Base-by-base conservation (phyloP, 179 eudicot genomes). In the Carnegiea gigantea region DNA sequence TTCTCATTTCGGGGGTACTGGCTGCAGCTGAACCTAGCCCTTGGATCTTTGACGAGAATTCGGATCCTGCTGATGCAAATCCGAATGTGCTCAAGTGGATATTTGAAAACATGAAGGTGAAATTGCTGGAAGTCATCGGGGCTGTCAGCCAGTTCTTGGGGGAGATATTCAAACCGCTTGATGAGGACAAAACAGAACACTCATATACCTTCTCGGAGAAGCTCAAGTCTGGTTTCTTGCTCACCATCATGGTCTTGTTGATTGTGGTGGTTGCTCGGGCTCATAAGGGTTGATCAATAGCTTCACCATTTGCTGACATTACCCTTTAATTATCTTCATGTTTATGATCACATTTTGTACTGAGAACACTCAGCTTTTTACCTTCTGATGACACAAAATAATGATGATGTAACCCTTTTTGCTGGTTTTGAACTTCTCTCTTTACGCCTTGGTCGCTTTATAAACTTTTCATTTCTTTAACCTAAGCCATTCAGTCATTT, bases 241-340 rank as follows among this genome's bases (percentile, higher is more conserved):
- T 92, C 75, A 86, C 92, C 1, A 60, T 91, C 11, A 76, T 89
- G 65, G 92, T 91, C 78, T 77, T 92, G 64, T 77, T 91, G 79
- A 72, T 91, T 23, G 94, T 92, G 26, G 91, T 91, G 1, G 86
- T 91, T 77, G 81, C 86, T 80, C 97, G 98, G 74, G 90, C 91
- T 62, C 81, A 79, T 46, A 84, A 57, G 83, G 87, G 88, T 59
- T 91, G 90, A 92, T 78, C 86, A 59, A 78, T 75, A 70, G 76
- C 44, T 70, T 60, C 38, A 51, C 78, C 81, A 94, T 93, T 90
- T 48, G 97, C 57, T 87, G 94, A 94, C 89, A 86, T 68, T 73
- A 77, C 77, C 33, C 2, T 51, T 17, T 33, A 7, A 36, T 5
- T 3, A 20, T 44, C 83, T 30, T 36, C 40, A 12, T 26, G 28